Conservation (phyloP, 257 asterid genomes). For the Nicotiana benthamiana region DNA sequence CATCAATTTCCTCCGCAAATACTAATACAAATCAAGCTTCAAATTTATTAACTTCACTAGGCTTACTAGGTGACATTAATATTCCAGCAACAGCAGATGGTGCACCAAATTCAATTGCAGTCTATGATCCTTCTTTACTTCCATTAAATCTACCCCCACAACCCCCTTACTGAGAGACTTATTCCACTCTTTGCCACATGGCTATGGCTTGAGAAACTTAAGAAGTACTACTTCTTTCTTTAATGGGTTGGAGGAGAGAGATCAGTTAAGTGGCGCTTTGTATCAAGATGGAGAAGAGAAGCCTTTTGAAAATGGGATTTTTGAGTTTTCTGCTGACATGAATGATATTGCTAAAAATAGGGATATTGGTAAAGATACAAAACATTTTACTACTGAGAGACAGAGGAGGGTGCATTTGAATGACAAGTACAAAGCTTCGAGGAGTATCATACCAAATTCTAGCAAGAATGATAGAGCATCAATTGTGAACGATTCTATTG, state of each 20-base stretch:
- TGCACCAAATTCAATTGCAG: constrained; percentile 23
- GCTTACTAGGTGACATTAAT: constrained; percentile 48
- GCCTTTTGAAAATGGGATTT: constrained; percentile 43
- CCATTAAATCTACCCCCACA: constrained; percentile 72
- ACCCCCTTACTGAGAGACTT: constrained; percentile 76
- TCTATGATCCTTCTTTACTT: constrained; percentile 61
- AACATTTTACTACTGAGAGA: constrained; percentile 73
- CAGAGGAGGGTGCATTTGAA: constrained; percentile 64
- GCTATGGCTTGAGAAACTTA: constrained; percentile 30
- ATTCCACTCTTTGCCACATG: constrained; percentile 60
- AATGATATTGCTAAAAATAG: constrained; percentile 39
- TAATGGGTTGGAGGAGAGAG: constrained; percentile 54
- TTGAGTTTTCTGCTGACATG: constrained; percentile 56
- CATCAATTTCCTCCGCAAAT: no score
- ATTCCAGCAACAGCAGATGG: constrained; percentile 12
- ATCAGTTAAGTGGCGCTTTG: constrained; percentile 24
- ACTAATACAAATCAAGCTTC: constrained; percentile 11
- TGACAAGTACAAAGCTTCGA: constrained; percentile 50
- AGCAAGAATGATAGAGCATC: constrained; percentile 67
- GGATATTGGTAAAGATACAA: constrained; percentile 42
- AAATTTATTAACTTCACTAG: constrained; percentile 51
- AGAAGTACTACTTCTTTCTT: constrained; percentile 37
- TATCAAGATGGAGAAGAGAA: constrained; percentile 51
- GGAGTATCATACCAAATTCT: constrained; percentile 54
- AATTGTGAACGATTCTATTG: constrained; percentile 45